phyloP scores from a whole-genome alignment of 805 yeast species.

The Spathaspora arborariae region DNA sequence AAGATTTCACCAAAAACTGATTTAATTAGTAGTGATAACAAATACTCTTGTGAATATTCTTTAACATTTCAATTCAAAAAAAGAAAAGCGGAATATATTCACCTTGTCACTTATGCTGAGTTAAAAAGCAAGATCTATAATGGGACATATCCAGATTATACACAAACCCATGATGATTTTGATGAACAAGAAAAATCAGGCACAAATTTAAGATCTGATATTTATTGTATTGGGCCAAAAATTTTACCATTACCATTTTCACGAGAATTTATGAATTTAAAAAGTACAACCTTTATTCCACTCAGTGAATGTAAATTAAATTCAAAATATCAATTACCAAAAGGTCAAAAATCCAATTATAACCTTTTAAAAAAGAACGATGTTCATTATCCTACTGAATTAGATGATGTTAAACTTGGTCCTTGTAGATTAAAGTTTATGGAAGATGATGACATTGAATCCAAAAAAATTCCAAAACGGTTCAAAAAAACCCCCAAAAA shows the following conservation, averaged over 20 bases:
- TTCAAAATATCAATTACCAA: conserved; percentile 7
- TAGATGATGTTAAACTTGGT: conserved; percentile 3
- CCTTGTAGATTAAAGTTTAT: conserved; percentile 1
- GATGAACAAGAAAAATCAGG: neutral
- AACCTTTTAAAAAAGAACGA: neutral
- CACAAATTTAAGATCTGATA: conserved; percentile 1
- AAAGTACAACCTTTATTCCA: conserved; percentile 8
- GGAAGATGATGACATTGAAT: neutral
- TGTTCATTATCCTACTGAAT: neutral
- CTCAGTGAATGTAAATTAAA: conserved; percentile 9
- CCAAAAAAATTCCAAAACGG: neutral
- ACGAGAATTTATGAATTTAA: conserved; percentile 5
- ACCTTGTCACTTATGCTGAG: neutral
- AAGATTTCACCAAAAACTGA: neutral
- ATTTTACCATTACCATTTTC: conserved; percentile 10
- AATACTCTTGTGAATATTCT: neutral
- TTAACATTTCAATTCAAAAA: neutral
- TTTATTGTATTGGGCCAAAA: conserved; percentile 7
- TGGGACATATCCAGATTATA: no score
- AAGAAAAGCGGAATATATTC: neutral
- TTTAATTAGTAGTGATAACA: neutral
- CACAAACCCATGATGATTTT: neutral
- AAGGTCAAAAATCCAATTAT: conserved; percentile 4
- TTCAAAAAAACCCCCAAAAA: neutral
- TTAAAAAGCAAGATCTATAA: neutral